Percentiles rank a stretch among this genome's conserved stretches.
Conservation (phyloP, 2,329 filamentous ascomycete species). For the Microcera coccophila region DNA sequence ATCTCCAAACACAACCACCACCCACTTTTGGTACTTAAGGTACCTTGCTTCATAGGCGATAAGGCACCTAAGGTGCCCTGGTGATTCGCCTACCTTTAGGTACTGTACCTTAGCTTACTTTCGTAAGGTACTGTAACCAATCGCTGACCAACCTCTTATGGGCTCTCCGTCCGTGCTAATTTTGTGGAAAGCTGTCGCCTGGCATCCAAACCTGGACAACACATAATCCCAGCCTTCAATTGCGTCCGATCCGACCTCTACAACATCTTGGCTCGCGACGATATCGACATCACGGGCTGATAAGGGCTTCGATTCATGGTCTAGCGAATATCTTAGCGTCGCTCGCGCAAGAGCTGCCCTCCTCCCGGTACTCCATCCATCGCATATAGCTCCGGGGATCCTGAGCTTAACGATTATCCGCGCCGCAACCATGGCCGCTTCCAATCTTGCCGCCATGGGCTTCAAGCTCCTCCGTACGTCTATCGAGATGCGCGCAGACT, state of each 20-base stretch:
- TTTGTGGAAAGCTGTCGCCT: conserved; percentile 23
- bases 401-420: conserved; percentile 1
- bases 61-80: too few species aligned
- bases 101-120: too few species aligned
- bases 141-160: conserved; percentile 8
- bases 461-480: conserved; percentile 32
- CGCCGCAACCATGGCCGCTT: conserved; percentile 17
- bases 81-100: too few species aligned
- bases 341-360: conserved; percentile 25
- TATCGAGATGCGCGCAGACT: conserved; percentile 3
- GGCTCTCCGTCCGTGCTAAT: not conserved
- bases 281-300: not conserved
- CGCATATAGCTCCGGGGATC: conserved; percentile 6
- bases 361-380: conserved; percentile 11
- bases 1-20: too few species aligned
- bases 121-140: conserved; percentile 12
- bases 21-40: too few species aligned
- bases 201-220: conserved; percentile 1
- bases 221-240: not conserved
- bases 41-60: too few species aligned
- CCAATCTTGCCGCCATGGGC: conserved; percentile 29
- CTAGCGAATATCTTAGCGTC: conserved; percentile 21
- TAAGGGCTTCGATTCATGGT: conserved; percentile 18
- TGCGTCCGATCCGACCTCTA: not conserved
- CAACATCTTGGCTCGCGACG: conserved; percentile 1